phyloP scores from a whole-genome alignment of 805 yeast genomes.

The Pichia membranifaciens region DNA sequence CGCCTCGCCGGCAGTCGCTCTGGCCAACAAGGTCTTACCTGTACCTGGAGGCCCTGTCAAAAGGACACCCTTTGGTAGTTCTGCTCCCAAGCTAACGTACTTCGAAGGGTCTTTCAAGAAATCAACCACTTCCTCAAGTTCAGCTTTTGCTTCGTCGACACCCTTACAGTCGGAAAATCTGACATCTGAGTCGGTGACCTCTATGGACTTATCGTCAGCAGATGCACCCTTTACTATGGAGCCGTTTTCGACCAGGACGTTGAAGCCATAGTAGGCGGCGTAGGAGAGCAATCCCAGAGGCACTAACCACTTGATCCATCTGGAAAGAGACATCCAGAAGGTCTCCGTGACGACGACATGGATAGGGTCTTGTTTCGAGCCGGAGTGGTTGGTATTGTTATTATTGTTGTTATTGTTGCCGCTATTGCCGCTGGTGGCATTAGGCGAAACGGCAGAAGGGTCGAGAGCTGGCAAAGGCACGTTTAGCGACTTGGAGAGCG shows the following conservation, averaged over 20 bases:
- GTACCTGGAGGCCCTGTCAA: constrained; percentile 99
- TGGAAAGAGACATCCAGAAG: constrained; percentile 66
- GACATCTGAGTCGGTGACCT: constrained; percentile 78
- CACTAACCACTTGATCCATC: constrained; percentile 84
- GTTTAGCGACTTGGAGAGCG: constrained; percentile 45
- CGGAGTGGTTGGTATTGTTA: constrained; percentile 30
- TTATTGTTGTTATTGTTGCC: not conserved
- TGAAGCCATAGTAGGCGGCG: constrained; percentile 73
- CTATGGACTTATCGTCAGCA: constrained; percentile 71
- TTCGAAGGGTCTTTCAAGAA: constrained; percentile 93
- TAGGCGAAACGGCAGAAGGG: not conserved
- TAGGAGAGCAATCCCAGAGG: constrained; percentile 76
- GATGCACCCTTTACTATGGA: constrained; percentile 72
- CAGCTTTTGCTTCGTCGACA: constrained; percentile 97
- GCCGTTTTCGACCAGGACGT: constrained; percentile 75
- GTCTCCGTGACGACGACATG: constrained; percentile 93
- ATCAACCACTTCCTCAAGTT: constrained; percentile 96
- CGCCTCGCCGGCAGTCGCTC: constrained; percentile 99
- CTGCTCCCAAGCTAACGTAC: constrained; percentile 95
- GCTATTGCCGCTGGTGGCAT: not conserved
- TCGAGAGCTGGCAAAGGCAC: constrained; percentile 11
- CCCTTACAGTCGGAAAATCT: constrained; percentile 93
- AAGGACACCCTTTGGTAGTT: constrained; percentile 93
- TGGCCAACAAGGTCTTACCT: constrained; percentile 92
- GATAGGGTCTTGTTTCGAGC: constrained; percentile 74